phyloP scores from a whole-genome alignment of 208 protist genomes.

The Acanthamoeba rhysodes region DNA sequence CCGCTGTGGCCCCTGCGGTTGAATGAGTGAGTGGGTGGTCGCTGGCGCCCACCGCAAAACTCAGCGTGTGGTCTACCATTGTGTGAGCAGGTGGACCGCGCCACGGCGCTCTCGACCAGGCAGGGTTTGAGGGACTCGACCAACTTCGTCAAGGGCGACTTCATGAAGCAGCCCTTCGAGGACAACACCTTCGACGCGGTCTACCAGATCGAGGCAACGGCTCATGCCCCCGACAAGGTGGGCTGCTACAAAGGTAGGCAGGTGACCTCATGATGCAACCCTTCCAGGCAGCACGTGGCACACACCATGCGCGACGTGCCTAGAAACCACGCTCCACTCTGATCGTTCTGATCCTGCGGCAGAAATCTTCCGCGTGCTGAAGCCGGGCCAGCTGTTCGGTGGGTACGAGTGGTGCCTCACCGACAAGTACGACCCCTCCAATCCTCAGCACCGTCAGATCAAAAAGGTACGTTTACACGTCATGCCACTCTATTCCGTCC shows the following conservation, averaged over 20 bases:
- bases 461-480: conserved; percentile 85
- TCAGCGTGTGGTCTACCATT: conserved; percentile 76
- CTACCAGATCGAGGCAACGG: conserved; percentile 98
- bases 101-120: conserved; percentile 90
- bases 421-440: conserved; percentile 94
- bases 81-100: conserved; percentile 93
- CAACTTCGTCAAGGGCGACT: conserved; percentile 95
- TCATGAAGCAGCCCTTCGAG: conserved; percentile 94
- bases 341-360: not conserved
- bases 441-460: conserved; percentile 93
- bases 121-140: conserved; percentile 87
- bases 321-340: too few species aligned
- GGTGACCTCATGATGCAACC: conserved; percentile 85
- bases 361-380: conserved; percentile 74
- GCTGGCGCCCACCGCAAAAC: too few species aligned
- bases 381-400: conserved; percentile 93
- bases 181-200: conserved; percentile 96
- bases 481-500: not conserved
- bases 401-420: conserved; percentile 97
- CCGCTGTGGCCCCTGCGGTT: too few species aligned
- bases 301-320: too few species aligned
- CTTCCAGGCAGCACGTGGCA: too few species aligned
- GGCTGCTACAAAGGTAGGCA: conserved; percentile 90
- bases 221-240: conserved; percentile 96
- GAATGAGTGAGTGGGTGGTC: too few species aligned